A percentile compares a stretch with the other conserved stretches of the same genome.
phyloP scores from a whole-genome alignment of 441 rosid genomes.

The Populus hybrid region DNA sequence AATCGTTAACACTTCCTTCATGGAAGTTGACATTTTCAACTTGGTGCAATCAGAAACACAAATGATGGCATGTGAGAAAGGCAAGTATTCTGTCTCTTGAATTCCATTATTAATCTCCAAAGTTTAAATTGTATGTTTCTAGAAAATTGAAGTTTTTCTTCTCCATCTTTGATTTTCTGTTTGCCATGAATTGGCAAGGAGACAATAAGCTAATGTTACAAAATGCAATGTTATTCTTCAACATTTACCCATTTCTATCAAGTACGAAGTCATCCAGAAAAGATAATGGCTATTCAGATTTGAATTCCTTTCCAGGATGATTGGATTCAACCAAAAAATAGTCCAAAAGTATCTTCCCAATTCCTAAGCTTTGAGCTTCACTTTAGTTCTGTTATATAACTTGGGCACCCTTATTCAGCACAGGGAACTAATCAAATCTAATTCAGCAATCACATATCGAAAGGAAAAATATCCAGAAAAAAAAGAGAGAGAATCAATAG shows the following conservation, averaged over 20 bases:
- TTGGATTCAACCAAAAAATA: not conserved
- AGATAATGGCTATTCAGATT: not conserved
- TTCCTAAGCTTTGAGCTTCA: not conserved
- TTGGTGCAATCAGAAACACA: not conserved
- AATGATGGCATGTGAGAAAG: not conserved
- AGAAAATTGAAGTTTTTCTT: not conserved
- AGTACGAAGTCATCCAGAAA: not conserved
- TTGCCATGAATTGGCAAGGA: not conserved
- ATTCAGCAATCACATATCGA: not conserved
- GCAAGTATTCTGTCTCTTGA: not conserved
- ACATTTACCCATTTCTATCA: not conserved
- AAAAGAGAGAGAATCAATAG: constrained; percentile 13
- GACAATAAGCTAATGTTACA: not conserved
- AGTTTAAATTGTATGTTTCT: constrained; percentile 4
- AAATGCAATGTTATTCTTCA: not conserved
- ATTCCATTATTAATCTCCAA: not conserved
- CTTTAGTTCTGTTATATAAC: not conserved
- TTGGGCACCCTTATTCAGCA: not conserved
- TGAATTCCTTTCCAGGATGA: constrained; percentile 1
- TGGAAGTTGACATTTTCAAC: constrained; percentile 1
- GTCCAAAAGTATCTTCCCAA: constrained; percentile 4
- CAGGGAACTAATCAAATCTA: not conserved
- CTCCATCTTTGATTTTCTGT: not conserved
- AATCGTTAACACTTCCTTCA: not conserved
- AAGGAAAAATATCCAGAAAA: not conserved